Evolutionary conservation across 768 basidiomycete genomes (phyloP), one percentile per base, ranked within the genome.

Genomic region (Boletus reticulatus): DNA sequence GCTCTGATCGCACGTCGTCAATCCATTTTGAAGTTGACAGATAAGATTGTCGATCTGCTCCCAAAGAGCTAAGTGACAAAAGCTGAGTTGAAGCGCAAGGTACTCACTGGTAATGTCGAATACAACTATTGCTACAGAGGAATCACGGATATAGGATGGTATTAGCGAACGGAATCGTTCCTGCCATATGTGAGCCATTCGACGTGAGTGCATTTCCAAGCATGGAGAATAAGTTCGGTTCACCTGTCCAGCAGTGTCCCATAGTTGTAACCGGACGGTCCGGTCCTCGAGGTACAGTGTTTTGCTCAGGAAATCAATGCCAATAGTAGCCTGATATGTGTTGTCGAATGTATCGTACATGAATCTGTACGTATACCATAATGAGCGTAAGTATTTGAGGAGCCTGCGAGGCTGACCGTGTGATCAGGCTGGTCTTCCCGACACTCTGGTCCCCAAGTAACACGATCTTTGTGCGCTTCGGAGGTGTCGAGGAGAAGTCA

Each of bases 311-410:
- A 99, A 99, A 77, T 99, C 97, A 74, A 99, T 99, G 55, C 96
- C 94, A 69, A 96, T 96, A 11, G 94, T 96, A 19, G 94, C 94
- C 71, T 94, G 92, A 73, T 99, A 99, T 43, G 96, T 98, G 73
- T 98, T 98, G 80, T 99, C 97, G 73, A 99, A 99, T 1, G 97
- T 98, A 75, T 99, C 97, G 72, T 99, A 99, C 97, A 98, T 95
- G 72, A 92, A 91, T 75, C 92, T 95, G 62, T 34, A 27, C 17
- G 22, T 19, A 44, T 16, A n/a, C 16, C n/a, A 45, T 36, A 36
- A 29, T 62, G 50, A 53, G 54, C 13, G 38, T 47, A 45, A 57
- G 51, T 4, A 43, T 17, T 41, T 20, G 38, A 16, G 17, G 37
- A 44, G 43, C 27, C 54, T 58, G 48, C 58, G 43, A 37, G 58